Evolutionary conservation across 192 early-diverging fungal genomes (phyloP).

Genomic region (Kickxella alabastrina): DNA sequence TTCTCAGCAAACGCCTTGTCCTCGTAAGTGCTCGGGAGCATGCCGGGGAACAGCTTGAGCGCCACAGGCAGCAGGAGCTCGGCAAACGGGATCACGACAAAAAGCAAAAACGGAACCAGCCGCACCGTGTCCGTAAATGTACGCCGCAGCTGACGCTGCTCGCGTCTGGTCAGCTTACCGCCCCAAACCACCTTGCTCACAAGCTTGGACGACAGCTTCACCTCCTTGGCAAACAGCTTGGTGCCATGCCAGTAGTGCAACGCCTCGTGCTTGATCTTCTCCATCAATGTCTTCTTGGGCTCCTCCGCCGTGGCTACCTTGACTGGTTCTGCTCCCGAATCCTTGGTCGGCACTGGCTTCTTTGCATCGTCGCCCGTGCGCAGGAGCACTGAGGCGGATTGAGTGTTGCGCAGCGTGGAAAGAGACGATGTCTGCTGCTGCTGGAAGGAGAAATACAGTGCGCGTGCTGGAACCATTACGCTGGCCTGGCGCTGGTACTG

Average conservation of each 20-base stretch:
- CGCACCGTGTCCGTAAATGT: slow-evolving; percentile 83
- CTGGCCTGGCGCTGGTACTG: too few relatives aligned
- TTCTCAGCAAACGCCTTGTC: slow-evolving; percentile 81
- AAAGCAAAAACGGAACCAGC: slow-evolving; percentile 87
- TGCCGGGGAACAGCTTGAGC: slow-evolving; percentile 91
- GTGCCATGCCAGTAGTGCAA: slow-evolving; percentile 92
- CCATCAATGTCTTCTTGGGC: slow-evolving; percentile 62
- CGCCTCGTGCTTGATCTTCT: slow-evolving; percentile 81
- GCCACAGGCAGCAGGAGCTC: slow-evolving; percentile 91
- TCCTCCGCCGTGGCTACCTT: background rate
- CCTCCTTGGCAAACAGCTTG: slow-evolving; percentile 84
- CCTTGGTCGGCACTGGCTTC: too few relatives aligned
- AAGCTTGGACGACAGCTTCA: slow-evolving; percentile 76
- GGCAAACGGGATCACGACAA: slow-evolving; percentile 90
- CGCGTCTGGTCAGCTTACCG: slow-evolving; percentile 73
- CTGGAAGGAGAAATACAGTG: too few relatives aligned
- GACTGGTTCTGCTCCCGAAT: too few relatives aligned
- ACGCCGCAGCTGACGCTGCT: slow-evolving; percentile 82
- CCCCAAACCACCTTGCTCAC: slow-evolving; percentile 73
- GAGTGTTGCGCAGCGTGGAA: slow-evolving; percentile 34
- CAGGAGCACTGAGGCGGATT: background rate
- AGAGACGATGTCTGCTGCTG: slow-evolving; percentile 13
- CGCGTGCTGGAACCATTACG: too few relatives aligned
- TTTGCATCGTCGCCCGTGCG: slow-evolving; percentile 4
- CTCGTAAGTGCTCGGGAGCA: slow-evolving; percentile 95